These are phyloP conservation scores for Spiraea crenata DNA, from an alignment of 331 rosid species.

Conservation along the genomic window DNA sequence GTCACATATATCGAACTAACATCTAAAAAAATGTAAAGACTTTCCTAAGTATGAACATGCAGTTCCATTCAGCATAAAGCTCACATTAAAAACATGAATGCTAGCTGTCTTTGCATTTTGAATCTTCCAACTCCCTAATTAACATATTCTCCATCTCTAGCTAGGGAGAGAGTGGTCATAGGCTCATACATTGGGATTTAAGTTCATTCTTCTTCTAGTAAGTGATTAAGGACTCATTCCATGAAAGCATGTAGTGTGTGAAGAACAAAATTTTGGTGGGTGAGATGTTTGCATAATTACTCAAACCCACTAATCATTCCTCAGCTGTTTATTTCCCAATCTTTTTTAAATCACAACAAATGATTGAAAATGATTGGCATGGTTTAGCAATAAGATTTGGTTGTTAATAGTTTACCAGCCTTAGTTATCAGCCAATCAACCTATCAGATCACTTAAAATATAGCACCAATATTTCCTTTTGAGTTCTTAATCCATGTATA, in stretches of 20 bases:
- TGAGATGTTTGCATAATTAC: slow-evolving; percentile 27
- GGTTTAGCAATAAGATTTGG: slow-evolving; percentile 28
- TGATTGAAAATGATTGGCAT: slow-evolving; percentile 52
- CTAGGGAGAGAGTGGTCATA: background rate
- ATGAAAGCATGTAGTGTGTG: background rate
- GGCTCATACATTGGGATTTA: background rate
- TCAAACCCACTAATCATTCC: slow-evolving; percentile 27
- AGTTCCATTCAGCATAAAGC: no score
- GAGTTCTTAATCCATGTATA: slow-evolving; percentile 3
- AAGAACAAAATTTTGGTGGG: slow-evolving; percentile 44
- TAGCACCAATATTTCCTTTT: background rate
- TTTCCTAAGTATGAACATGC: background rate
- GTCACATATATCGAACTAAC: background rate
- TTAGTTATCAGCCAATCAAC: slow-evolving; percentile 20
- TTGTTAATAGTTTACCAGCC: slow-evolving; percentile 13
- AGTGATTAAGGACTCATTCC: slow-evolving; percentile 10
- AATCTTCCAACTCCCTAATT: background rate
- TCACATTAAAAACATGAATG: slow-evolving; percentile 6
- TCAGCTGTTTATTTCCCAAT: slow-evolving; percentile 2
- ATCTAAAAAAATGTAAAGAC: no score
- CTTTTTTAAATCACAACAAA: slow-evolving; percentile 31
- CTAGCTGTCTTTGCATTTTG: slow-evolving; percentile 30
- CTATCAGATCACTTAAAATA: slow-evolving; percentile 1
- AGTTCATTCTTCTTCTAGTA: background rate
- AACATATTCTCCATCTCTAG: slow-evolving; percentile 1